Evolutionary conservation across 2,329 filamentous ascomycete genomes (phyloP).

Genomic region (Colletotrichum graminicola): DNA sequence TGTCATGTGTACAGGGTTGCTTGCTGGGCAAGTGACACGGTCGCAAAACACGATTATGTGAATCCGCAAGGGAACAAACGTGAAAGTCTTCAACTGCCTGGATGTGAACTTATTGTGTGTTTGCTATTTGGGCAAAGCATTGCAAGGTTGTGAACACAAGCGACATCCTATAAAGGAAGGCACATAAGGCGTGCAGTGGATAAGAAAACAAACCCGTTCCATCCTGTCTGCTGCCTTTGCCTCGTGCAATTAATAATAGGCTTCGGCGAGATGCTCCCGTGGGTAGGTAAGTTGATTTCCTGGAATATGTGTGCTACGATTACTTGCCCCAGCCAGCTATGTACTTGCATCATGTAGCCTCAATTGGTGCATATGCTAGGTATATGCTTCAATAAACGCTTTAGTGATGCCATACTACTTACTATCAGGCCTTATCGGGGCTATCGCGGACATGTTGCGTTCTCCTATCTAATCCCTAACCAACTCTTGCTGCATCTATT

Average conservation of each 20-base stretch:
- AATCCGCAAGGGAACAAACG: neutral
- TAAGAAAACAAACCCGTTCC: neutral
- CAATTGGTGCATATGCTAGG: constrained; percentile 8
- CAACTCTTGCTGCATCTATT: neutral
- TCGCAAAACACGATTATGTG: neutral
- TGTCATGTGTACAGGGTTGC: constrained; percentile 3
- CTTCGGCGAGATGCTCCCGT: neutral
- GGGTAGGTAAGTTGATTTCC: neutral
- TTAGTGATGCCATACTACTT: neutral
- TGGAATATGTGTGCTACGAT: neutral
- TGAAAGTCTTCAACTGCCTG: neutral
- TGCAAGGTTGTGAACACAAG: neutral
- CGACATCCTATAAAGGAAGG: neutral
- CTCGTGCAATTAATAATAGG: neutral
- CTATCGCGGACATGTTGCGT: neutral
- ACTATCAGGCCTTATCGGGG: neutral
- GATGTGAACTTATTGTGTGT: neutral
- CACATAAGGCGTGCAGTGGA: neutral
- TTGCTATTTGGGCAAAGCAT: neutral
- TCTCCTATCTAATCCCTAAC: neutral
- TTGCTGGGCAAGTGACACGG: neutral
- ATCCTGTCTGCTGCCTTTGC: neutral
- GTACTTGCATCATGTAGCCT: neutral
- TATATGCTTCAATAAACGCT: too few species aligned
- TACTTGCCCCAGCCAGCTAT: neutral